These are phyloP conservation scores for Termitomyces sp. DNA, from an alignment of 768 basidiomycete species.

Conservation along the genomic window DNA sequence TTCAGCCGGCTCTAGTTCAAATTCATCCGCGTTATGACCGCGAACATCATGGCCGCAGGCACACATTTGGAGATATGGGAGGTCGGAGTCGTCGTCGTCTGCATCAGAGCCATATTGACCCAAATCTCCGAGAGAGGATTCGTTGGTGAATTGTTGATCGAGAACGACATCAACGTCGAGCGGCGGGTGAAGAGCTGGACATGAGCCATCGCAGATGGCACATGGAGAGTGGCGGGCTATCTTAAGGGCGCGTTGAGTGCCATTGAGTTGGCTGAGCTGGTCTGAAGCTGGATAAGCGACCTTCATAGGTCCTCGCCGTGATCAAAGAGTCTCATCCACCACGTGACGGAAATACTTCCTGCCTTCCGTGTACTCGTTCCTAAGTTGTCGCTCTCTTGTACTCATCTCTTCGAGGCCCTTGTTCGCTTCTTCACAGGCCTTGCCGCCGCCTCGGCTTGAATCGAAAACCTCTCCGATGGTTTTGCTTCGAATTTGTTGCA, in stretches of 20 bases:
- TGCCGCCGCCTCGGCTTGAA: conserved; percentile 36
- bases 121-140: conserved; percentile 47
- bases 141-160: conserved; percentile 38
- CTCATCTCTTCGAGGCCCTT: conserved; percentile 5
- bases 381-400: conserved; percentile 1
- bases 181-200: conserved; percentile 67
- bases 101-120: conserved; percentile 70
- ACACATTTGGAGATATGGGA: conserved; percentile 54
- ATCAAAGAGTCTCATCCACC: background rate
- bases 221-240: conserved; percentile 82
- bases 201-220: conserved; percentile 50
- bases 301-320: conserved; percentile 38
- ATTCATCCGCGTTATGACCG: conserved; percentile 63
- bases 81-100: conserved; percentile 55
- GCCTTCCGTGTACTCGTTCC: background rate
- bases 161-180: conserved; percentile 50
- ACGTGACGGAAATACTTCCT: conserved; percentile 1
- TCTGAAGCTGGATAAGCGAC: conserved; percentile 63
- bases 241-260: conserved; percentile 57
- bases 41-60: conserved; percentile 61
- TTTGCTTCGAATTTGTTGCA: conserved; percentile 57
- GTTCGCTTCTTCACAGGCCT: background rate
- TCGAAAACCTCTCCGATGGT: conserved; percentile 56
- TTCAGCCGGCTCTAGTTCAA: conserved; percentile 51
- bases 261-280: conserved; percentile 38